Base-by-base conservation (phyloP, 2,329 filamentous ascomycete species). In the Fusarium verticillioides region DNA sequence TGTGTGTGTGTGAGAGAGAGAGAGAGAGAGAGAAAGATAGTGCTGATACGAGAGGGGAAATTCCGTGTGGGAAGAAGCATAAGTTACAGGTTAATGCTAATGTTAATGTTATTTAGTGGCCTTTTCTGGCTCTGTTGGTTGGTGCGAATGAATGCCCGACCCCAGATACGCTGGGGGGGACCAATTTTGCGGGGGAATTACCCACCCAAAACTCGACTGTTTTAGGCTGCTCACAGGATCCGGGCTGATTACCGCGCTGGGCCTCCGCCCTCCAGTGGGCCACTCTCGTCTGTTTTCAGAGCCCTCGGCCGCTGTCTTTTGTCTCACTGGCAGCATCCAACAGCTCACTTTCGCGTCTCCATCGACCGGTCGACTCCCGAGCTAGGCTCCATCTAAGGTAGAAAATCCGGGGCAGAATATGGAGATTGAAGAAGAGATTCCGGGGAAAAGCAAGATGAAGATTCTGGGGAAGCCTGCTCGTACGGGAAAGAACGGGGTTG, bases 201-300 rank as follows among this genome's bases (percentile, higher is more conserved):
- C 36, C 63, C 58, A 68, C 43, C 43, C 46, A 28, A 23, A 34
- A 37, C 32, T 46, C 40, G 36, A 16, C 49, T 42, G 28, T 43
- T 53, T 64, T 50, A 44, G 62, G 58, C 36, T 46, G 52, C 37
- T 21, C n/a, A 37, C 60, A 37, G 30, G 36, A 61, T 26, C 49
- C 57, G 71, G 73, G 64, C 75, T 77, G 73, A 77, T 69, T 59
- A 53, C 68, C 60, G 69, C 66, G 71, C 63, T 60, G 46, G 28
- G 36, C 42, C 42, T 47, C 26, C 26, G 26, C 26, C 26, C 26
- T 47, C 40, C 44, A 73, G 70, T 70, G 64, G 65, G 39, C 40
- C 37, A 50, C 21, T 11, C 43, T 60, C 32, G 39, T 16, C 50
- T 32, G 39, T 34, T 47, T 58, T 39, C 50, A 65, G 56, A 37